Percentiles rank a stretch among this genome's conserved stretches.
Conservation (phyloP, 768 basidiomycete genomes). For the Kwoniella newhampshirensis region DNA sequence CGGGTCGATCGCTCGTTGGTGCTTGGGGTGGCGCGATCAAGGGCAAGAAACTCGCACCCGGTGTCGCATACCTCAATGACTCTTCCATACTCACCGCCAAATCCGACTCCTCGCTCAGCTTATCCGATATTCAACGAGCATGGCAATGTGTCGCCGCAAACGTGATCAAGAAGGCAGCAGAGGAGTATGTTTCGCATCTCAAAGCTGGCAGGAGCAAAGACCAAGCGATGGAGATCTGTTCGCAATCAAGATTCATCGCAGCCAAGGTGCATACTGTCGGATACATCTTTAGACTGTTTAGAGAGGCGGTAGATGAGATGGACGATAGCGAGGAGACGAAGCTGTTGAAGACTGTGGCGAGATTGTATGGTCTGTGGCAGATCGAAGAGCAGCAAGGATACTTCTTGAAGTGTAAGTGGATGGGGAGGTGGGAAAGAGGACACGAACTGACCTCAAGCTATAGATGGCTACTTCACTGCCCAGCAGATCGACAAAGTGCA, state of each 20-base stretch:
- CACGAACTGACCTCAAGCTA: not conserved
- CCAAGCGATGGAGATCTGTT: constrained; percentile 56
- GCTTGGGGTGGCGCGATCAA: constrained; percentile 52
- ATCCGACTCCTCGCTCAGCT: constrained; percentile 47
- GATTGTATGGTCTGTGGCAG: constrained; percentile 55
- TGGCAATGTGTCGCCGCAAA: constrained; percentile 56
- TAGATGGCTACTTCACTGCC: constrained; percentile 51
- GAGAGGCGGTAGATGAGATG: constrained; percentile 52
- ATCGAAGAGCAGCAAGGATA: constrained; percentile 56
- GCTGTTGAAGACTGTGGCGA: constrained; percentile 51
- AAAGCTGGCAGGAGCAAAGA: constrained; percentile 54
- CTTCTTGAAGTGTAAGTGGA: constrained; percentile 55
- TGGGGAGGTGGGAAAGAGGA: not conserved
- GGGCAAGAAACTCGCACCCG: constrained; percentile 53
- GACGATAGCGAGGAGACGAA: constrained; percentile 46
- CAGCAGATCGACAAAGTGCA: constrained; percentile 50
- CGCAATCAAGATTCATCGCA: constrained; percentile 55
- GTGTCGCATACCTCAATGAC: constrained; percentile 54
- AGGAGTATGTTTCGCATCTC: constrained; percentile 49
- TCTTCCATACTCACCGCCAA: constrained; percentile 46
- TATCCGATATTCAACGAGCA: constrained; percentile 52
- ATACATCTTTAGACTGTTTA: constrained; percentile 55
- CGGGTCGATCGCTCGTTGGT: constrained; percentile 51
- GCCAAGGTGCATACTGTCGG: constrained; percentile 54
- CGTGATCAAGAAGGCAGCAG: constrained; percentile 55